These are phyloP conservation scores for Verticillium nonalfalfae DNA, from an alignment of 2,329 filamentous ascomycete genomes.

Conservation along the genomic window DNA sequence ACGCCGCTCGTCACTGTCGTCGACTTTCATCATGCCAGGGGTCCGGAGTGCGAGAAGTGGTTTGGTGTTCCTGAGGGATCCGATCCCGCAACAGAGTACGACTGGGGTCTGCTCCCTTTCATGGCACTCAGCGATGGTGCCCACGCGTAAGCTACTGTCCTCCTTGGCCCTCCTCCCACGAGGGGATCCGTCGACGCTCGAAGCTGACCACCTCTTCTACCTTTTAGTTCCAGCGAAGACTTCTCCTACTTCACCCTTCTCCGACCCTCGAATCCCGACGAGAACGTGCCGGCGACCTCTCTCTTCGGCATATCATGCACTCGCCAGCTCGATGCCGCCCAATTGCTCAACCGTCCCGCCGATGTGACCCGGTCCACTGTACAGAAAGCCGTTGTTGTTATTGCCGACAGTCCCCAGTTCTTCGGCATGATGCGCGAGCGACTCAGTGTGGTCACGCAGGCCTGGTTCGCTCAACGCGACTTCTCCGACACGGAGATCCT, in stretches of 20 bases:
- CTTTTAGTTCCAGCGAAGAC: slow-evolving; percentile 72
- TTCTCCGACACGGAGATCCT: slow-evolving; percentile 91
- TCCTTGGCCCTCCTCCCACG: neutral
- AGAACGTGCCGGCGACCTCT: slow-evolving; percentile 59
- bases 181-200: neutral
- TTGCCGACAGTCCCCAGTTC: slow-evolving; percentile 82
- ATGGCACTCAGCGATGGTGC: slow-evolving; percentile 96
- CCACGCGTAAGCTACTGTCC: slow-evolving; percentile 62
- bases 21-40: slow-evolving; percentile 78
- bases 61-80: slow-evolving; percentile 68
- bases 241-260: slow-evolving; percentile 97
- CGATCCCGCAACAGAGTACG: slow-evolving; percentile 77
- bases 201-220: neutral
- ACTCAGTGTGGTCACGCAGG: slow-evolving; percentile 81
- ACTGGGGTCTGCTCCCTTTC: slow-evolving; percentile 88
- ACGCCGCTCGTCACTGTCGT: slow-evolving; percentile 71
- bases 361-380: slow-evolving; percentile 97
- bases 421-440: slow-evolving; percentile 90
- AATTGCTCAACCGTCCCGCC: slow-evolving; percentile 69
- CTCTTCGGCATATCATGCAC: slow-evolving; percentile 96
- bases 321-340: slow-evolving; percentile 75
- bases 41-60: slow-evolving; percentile 91
- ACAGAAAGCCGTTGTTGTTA: slow-evolving; percentile 95
- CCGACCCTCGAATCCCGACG: slow-evolving; percentile 44
- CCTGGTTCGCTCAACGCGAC: slow-evolving; percentile 93